Evolutionary conservation across 2,329 filamentous ascomycete species (phyloP).

Genomic region (Ilyonectria robusta): DNA sequence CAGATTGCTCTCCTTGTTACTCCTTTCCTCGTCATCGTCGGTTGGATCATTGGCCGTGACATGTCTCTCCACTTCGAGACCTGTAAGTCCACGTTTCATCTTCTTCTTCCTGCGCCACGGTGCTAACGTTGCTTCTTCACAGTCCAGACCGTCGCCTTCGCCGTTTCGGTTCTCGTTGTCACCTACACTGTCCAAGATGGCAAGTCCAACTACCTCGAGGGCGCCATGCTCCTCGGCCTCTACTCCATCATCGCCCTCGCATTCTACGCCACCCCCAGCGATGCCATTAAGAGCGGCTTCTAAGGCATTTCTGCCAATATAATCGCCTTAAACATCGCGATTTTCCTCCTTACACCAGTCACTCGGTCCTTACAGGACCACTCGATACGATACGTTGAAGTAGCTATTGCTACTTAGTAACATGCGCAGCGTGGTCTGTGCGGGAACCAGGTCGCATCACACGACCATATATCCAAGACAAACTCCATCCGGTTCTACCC

Average conservation of each 20-base stretch:
- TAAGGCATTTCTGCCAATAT: background rate
- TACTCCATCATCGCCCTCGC: slow-evolving; percentile 74
- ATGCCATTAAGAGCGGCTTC: slow-evolving; percentile 59
- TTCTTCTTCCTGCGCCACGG: background rate
- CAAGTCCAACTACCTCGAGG: slow-evolving; percentile 87
- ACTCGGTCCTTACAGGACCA: background rate
- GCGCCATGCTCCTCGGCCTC: slow-evolving; percentile 73
- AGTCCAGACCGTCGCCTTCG: slow-evolving; percentile 84
- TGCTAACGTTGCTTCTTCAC: slow-evolving; percentile 35
- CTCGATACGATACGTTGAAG: background rate
- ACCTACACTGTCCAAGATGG: slow-evolving; percentile 85
- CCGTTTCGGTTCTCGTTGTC: slow-evolving; percentile 81
- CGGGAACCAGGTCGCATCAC: background rate
- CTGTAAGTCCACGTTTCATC: slow-evolving; percentile 49
- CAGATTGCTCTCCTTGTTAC: slow-evolving; percentile 88
- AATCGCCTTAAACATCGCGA: background rate
- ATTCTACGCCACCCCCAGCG: slow-evolving; percentile 69
- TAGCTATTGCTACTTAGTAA: background rate
- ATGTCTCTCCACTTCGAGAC: slow-evolving; percentile 87
- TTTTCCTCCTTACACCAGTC: background rate
- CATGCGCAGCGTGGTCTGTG: slow-evolving; percentile 9
- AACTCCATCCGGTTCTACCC: slow-evolving; percentile 12
- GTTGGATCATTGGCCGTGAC: slow-evolving; percentile 80
- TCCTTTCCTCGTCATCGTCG: slow-evolving; percentile 83
- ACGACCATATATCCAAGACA: slow-evolving; percentile 5